A percentile compares a stretch with the other conserved stretches of the same genome.
phyloP scores from a whole-genome alignment of 768 basidiomycete genomes.

The Hygrocybe punicea region DNA sequence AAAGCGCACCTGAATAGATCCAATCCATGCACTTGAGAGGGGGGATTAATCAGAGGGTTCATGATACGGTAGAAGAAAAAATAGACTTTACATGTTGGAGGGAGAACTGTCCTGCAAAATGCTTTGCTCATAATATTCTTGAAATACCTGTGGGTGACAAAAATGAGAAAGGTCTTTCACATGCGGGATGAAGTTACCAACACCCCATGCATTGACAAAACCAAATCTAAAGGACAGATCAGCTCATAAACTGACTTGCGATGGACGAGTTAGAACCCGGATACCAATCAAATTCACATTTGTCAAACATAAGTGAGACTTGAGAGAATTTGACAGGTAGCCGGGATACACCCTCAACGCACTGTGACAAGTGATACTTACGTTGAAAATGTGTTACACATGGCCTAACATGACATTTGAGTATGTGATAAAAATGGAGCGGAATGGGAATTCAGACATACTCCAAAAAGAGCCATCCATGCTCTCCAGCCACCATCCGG shows the following conservation, averaged over 20 bases:
- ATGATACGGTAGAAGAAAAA: neutral
- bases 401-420: conserved; percentile 4
- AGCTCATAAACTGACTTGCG: neutral
- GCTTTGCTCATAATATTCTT: conserved; percentile 53
- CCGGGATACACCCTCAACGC: neutral
- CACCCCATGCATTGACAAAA: conserved; percentile 56
- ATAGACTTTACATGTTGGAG: conserved; percentile 49
- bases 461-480: conserved; percentile 45
- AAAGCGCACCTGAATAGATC: conserved; percentile 24
- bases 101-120: conserved; percentile 42
- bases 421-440: neutral
- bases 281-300: neutral
- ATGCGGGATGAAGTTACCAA: conserved; percentile 24
- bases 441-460: conserved; percentile 16
- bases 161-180: neutral
- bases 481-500: conserved; percentile 43
- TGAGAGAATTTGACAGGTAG: neutral
- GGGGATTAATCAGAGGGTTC: neutral
- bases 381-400: conserved; percentile 40
- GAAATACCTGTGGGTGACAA: conserved; percentile 44
- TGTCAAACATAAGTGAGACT: neutral
- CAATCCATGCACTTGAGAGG: conserved; percentile 32
- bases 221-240: conserved; percentile 40
- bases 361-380: conserved; percentile 17
- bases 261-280: neutral